phyloP scores from a whole-genome alignment of 768 basidiomycete species.

The Aureoboletus auriporus region DNA sequence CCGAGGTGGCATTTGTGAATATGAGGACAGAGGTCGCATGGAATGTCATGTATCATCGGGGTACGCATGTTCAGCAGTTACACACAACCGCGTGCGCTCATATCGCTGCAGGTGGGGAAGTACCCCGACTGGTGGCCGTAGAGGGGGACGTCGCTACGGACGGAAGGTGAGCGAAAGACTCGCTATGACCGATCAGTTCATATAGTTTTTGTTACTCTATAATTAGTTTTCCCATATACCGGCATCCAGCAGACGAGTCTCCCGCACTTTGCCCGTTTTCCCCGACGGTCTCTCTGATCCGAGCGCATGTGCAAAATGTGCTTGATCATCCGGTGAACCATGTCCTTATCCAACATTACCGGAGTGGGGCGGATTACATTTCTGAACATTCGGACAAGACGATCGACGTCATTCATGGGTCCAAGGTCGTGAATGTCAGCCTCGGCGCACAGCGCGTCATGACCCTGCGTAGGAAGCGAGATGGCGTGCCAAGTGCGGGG shows the following conservation, averaged over 20 bases:
- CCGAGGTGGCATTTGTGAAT: constrained; percentile 51
- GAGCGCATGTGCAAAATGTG: constrained; percentile 54
- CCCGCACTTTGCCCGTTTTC: constrained; percentile 66
- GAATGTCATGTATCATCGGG: constrained; percentile 72
- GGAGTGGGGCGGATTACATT: constrained; percentile 75
- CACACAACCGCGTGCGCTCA: neutral
- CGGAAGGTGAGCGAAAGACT: constrained; percentile 38
- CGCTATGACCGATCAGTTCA: constrained; percentile 6
- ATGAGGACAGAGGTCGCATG: constrained; percentile 65
- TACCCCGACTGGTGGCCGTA: constrained; percentile 62
- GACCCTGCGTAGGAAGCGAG: constrained; percentile 68
- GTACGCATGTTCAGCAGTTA: constrained; percentile 31
- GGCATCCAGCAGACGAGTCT: constrained; percentile 78
- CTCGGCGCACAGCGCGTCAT: constrained; percentile 75
- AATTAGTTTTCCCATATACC: constrained; percentile 69
- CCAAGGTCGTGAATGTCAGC: constrained; percentile 77
- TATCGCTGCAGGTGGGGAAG: constrained; percentile 59
- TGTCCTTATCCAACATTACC: constrained; percentile 79
- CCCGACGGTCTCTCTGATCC: constrained; percentile 63
- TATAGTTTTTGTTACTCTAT: neutral
- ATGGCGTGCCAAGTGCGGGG: constrained; percentile 25
- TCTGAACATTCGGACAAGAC: constrained; percentile 89
- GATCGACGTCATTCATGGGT: constrained; percentile 70
- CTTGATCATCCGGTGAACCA: constrained; percentile 73
- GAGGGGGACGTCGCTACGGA: constrained; percentile 51